A percentile compares a stretch with the other conserved stretches of the same genome.
Conservation (phyloP, 192 early-diverging fungal species). For the Coemansia sp. region DNA sequence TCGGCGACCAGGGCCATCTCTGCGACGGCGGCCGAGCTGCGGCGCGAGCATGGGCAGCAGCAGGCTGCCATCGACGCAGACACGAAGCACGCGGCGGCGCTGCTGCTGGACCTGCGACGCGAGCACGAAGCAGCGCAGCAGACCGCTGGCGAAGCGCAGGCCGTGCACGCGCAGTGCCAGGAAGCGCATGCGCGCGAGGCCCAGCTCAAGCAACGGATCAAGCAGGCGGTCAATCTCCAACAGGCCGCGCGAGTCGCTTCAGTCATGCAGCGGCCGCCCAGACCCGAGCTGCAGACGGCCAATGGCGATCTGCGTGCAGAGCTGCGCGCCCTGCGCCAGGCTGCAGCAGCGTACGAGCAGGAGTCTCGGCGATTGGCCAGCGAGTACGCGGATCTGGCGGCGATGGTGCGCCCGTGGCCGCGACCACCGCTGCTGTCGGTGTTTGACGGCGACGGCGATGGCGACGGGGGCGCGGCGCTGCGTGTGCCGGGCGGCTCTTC, state of each 20-base stretch:
- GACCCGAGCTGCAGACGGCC: neutral
- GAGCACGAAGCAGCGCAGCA: constrained; percentile 29
- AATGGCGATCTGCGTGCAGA: constrained; percentile 25
- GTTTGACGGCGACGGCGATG: neutral
- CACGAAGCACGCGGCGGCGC: constrained; percentile 36
- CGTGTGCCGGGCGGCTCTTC: constrained; percentile 1
- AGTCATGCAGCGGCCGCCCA: constrained; percentile 4
- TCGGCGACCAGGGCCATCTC: constrained; percentile 16
- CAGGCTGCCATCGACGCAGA: constrained; percentile 26
- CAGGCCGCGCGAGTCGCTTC: constrained; percentile 18
- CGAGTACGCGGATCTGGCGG: constrained; percentile 41
- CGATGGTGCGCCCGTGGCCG: constrained; percentile 35
- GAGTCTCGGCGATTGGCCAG: constrained; percentile 22
- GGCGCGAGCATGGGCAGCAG: constrained; percentile 21
- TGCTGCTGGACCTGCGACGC: constrained; percentile 41
- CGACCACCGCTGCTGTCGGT: constrained; percentile 16
- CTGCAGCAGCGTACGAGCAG: constrained; percentile 17
- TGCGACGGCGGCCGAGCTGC: constrained; percentile 21
- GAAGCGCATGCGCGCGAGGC: constrained; percentile 11
- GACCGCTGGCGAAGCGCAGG: constrained; percentile 2
- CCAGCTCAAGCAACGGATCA: constrained; percentile 20
- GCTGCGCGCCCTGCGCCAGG: constrained; percentile 21
- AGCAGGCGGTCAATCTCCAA: constrained; percentile 30
- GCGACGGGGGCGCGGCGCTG: neutral
- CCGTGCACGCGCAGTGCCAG: constrained; percentile 6